Evolutionary conservation across 2,329 filamentous ascomycete species (phyloP), one percentile per base, ranked within the genome.

Genomic region (Plectosphaerella cucumerina): DNA sequence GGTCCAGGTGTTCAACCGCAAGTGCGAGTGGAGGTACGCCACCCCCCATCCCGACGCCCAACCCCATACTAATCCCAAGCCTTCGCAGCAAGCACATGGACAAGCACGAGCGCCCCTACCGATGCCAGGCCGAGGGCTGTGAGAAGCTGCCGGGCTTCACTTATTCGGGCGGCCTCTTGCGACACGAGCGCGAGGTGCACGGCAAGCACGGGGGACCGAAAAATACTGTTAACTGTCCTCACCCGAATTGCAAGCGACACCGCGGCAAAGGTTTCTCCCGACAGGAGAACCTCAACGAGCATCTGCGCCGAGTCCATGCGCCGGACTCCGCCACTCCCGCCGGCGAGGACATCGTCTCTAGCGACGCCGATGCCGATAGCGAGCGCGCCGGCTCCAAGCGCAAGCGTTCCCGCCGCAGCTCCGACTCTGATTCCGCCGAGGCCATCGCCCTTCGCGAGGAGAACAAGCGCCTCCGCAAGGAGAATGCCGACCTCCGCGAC

Each of bases 111-210:
- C 81, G 93, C 12, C 93, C 93, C 1, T 97, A 97, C 65, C 89
- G 91, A 62, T 97, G 93, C 68, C 78, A 75, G 20, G 85, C 87
- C 42, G 78, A 82, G n/a, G 88, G 87, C 35, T 97, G 93, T 69
- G 90, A 93, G 62, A 96, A 96, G 62, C 80, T 96, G 0, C 89
- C 89, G 48, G 93, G 93, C 1, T 97, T 97, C 68, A 97, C 93
- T 1, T 97, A 97, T 66, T 93, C 89, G 0, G 93, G 93, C 15
- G 93, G 93, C 4, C 81, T 97, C 0, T 72, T 96, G 17, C 82
- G 93, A 44, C 93, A 97, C 70, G 88, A 96, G 70, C 86, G 93
- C 56, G 93, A 97, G 70, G 93, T 97, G 1, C 93, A 97, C 69
- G 85, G 86, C 67, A 90, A 93, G 71, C 87, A 96, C 61, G 89